Conservation (phyloP, 106 monocot species). For the Amphibolis antarctica region DNA sequence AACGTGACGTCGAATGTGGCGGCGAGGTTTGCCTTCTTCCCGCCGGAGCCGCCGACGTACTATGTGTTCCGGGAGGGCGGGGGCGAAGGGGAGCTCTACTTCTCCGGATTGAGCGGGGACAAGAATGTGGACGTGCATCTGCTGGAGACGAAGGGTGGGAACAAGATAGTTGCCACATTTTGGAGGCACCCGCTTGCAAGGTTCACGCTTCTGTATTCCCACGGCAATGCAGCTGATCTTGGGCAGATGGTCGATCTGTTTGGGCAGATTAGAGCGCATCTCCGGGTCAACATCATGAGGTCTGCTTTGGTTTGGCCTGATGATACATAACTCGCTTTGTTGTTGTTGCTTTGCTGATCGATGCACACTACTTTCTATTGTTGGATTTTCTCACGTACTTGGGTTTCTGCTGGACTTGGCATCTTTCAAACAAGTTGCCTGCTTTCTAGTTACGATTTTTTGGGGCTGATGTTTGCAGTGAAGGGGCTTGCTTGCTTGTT, state of each 20-base stretch:
- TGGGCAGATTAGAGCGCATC: conserved; percentile 75
- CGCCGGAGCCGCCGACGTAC: conserved; percentile 88
- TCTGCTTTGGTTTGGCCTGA: conserved; percentile 2
- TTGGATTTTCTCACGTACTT: too few relatives aligned
- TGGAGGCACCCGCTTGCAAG: conserved; percentile 70
- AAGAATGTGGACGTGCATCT: conserved; percentile 53
- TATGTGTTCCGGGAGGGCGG: conserved; percentile 53
- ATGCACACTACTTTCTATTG: too few relatives aligned
- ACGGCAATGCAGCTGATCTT: conserved; percentile 96
- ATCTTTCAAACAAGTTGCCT: too few relatives aligned
- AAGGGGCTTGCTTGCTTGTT: too few relatives aligned
- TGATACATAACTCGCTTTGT: neutral
- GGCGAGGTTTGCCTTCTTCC: conserved; percentile 92
- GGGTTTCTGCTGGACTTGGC: too few relatives aligned
- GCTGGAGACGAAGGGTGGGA: conserved; percentile 62
- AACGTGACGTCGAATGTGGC: conserved; percentile 76
- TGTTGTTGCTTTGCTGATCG: too few relatives aligned
- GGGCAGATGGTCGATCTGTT: conserved; percentile 95
- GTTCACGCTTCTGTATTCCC: conserved; percentile 83
- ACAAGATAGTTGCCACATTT: conserved; percentile 64
- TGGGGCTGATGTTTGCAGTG: too few relatives aligned
- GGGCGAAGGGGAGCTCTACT: conserved; percentile 30
- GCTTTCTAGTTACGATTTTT: too few relatives aligned
- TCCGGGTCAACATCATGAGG: conserved; percentile 96
- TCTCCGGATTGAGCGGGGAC: conserved; percentile 39